Base-by-base conservation (phyloP, 805 yeast species). In the Saccharomycopsis fodiens region DNA sequence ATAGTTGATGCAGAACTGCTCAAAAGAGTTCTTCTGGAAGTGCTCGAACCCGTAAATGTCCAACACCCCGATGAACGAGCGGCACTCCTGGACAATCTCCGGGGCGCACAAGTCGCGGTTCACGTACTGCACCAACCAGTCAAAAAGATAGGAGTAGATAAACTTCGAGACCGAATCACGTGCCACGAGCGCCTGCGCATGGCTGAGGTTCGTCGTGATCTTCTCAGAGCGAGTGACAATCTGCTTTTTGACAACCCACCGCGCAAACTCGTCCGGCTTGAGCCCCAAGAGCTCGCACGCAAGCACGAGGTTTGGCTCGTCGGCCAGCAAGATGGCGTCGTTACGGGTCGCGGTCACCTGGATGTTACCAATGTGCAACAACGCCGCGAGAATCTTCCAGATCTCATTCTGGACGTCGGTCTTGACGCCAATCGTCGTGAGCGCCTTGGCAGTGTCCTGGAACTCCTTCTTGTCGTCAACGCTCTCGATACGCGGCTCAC, bases 31-130 rank as follows among this genome's bases (percentile, higher is more conserved):
- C 57, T 76, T 79, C 55, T 86, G 88, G 62, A 91, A 91, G 66
- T 91, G 97, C 66, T 91, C 97, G 63, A 91, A 91, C 23, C 97
- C 97, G 60, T 91, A 91, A 56, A 91, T 91, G 80, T 91, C 98
- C 57, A 91, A 73, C 23, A 91, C 97, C 63, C 98, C 98, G 57
- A 91, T 91, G 57, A 91, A 93, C 1, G 86, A 75, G 39, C 73
- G 66, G 45, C 82, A 73, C 31, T 78, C 65, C 20, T 69, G 67
- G 35, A 70, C 73, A 30, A 86, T 76, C 38, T 77, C 82, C 17
- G 82, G 79, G 2, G 91, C 80, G 59, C 93, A 85, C 57, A 91
- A 73, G 58, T 87, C 95, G 19, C 73, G 62, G 63, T 91, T 91
- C 53, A 88, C 85, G 54, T 79, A 80, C 41, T 75, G 79, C 20